Conservation (phyloP, 108 stramenopile species). For the Cyclotella atomus region DNA sequence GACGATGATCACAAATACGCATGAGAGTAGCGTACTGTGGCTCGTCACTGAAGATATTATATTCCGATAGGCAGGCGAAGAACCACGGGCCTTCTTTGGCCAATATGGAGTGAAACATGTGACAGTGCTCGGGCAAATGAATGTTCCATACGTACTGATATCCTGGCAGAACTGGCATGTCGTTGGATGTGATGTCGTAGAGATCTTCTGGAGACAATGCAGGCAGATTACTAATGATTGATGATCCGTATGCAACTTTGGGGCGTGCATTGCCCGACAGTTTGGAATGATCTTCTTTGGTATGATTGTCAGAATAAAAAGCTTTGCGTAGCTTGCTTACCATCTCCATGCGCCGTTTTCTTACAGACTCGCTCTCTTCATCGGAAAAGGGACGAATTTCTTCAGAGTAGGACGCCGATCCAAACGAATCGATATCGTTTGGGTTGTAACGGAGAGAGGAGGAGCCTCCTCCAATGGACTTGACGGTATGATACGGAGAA, state of each 20-base stretch:
- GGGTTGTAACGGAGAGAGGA: neutral
- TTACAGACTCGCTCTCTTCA: conserved; percentile 14
- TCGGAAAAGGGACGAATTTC: conserved; percentile 40
- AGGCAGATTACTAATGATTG: conserved; percentile 14
- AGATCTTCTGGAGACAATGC: conserved; percentile 6
- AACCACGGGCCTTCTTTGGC: conserved; percentile 47
- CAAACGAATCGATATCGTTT: neutral
- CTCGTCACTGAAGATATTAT: conserved; percentile 22
- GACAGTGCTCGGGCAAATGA: conserved; percentile 59
- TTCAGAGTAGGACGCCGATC: conserved; percentile 18
- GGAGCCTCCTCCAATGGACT: too few species aligned
- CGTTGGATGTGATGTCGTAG: neutral
- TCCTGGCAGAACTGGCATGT: conserved; percentile 46
- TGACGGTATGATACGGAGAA: too few species aligned
- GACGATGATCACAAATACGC: conserved; percentile 50
- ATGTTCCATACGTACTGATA: conserved; percentile 65
- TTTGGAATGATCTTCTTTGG: neutral
- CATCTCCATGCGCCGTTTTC: conserved; percentile 44
- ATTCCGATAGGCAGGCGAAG: conserved; percentile 52
- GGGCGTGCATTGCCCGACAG: neutral
- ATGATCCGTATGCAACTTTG: conserved; percentile 1
- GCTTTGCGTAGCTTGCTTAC: conserved; percentile 32
- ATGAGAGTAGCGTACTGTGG: conserved; percentile 51
- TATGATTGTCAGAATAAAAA: conserved; percentile 22
- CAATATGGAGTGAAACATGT: conserved; percentile 65